Base-by-base conservation (phyloP, 2,329 filamentous ascomycete species). In the Epichloe bromicola region DNA sequence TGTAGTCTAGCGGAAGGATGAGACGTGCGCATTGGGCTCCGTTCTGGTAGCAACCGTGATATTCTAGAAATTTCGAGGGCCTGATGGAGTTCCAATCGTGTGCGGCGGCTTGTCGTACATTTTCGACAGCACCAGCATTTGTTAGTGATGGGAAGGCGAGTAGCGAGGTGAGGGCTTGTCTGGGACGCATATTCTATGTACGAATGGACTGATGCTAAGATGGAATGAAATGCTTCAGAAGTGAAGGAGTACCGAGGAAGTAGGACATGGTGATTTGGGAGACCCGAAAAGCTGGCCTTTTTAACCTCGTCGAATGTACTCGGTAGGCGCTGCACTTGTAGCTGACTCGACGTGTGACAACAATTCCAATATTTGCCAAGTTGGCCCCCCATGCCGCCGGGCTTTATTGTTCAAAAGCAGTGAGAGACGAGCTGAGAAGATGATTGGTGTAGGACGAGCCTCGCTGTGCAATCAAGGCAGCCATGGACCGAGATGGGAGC, bases 1-100 rank as follows among this genome's bases (percentile, higher is more conserved):
- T 65, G 60, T 63, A 69, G 56, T 65, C 65, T 47, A 74, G 58
- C 1, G 72, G 71, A 3, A 73, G 58, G 33, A 66, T 58, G 6
- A 74, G 58, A n/a, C 65, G 59, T 4, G 70, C 69, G 53, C 71
- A 74, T 51, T 67, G 55, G 45, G 63, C 65, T 3, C 5, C 8
- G 11, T 57, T 57, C 17, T 53, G 59, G 51, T 63, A 70, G 59
- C 71, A 73, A 10, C 55, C 52, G 5, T 52, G 48, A 50, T 62
- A 67, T 7, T 56, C 38, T 5, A 67, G 57, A 6, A 45, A 44
- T 7, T 37, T 41, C 2, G 56, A 54, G 14, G 57, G 52, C 26
- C 26, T 46, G 37, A 57, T 54, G 19, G 46, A 38, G n/a, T 40
- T 49, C 54, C 55, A 58, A 12, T 56, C 42, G 40, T 57, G 51